Percentiles rank a stretch among this genome's conserved stretches.
Evolutionary conservation across 2,329 filamentous ascomycete species (phyloP).

Genomic region (Ophiosphaerella herpotricha): DNA sequence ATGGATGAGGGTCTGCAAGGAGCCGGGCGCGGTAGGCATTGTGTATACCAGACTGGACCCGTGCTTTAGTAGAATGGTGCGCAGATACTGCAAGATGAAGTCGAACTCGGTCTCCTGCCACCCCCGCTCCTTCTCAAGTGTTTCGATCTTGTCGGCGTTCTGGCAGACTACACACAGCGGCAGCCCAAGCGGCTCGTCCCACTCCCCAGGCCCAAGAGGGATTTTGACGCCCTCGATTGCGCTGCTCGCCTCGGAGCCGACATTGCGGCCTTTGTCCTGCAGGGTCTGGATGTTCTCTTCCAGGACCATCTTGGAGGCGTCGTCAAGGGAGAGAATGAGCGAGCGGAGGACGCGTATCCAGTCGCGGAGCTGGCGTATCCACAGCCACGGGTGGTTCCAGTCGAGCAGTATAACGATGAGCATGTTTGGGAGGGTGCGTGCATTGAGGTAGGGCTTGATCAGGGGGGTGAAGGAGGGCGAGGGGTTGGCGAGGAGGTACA

Average conservation of each 20-base stretch:
- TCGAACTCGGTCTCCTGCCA: conserved; percentile 99
- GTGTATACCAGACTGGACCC: conserved; percentile 63
- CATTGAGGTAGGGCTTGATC: conserved; percentile 80
- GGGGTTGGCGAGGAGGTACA: conserved; percentile 86
- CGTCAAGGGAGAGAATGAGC: conserved; percentile 73
- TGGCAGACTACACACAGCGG: conserved; percentile 95
- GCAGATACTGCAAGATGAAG: conserved; percentile 88
- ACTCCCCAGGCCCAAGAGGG: conserved; percentile 85
- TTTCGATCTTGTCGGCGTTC: conserved; percentile 90
- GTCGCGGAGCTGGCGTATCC: conserved; percentile 84
- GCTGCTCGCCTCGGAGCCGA: conserved; percentile 33
- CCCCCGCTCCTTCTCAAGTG: conserved; percentile 82
- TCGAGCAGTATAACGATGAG: conserved; percentile 89
- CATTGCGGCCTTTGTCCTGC: conserved; percentile 61
- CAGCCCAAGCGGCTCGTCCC: conserved; percentile 86
- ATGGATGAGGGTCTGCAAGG: conserved; percentile 79
- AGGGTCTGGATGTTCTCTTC: conserved; percentile 83
- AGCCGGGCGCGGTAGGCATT: conserved; percentile 64
- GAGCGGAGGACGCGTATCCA: conserved; percentile 86
- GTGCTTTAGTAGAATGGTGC: conserved; percentile 80
- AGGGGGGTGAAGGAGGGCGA: conserved; percentile 82
- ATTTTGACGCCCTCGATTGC: conserved; percentile 55
- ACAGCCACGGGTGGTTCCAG: conserved; percentile 92
- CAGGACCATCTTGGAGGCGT: conserved; percentile 79
- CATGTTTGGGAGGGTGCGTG: conserved; percentile 81